A percentile compares a stretch with the other conserved stretches of the same genome.
phyloP scores from a whole-genome alignment of 2,329 filamentous ascomycete genomes.

The Paradendryphiella salina region DNA sequence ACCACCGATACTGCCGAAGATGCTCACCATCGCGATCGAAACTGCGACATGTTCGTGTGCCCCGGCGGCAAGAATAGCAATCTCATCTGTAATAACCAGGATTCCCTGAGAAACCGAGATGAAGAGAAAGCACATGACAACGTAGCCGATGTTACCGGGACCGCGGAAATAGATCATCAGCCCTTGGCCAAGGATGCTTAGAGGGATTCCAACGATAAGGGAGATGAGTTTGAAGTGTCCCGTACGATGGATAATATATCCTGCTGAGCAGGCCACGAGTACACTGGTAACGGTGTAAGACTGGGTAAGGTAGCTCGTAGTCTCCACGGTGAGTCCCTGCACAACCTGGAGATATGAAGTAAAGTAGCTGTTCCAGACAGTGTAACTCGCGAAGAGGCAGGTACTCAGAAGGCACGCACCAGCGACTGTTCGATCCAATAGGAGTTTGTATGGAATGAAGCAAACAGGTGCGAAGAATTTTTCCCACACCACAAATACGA shows the following conservation, averaged over 20 bases:
- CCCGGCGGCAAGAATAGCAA: conserved; percentile 38
- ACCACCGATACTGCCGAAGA: conserved; percentile 62
- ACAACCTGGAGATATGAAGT: conserved; percentile 48
- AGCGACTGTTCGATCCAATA: conserved; percentile 48
- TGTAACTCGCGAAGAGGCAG: conserved; percentile 31
- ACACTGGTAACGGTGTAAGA: conserved; percentile 38
- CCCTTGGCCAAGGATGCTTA: conserved; percentile 25
- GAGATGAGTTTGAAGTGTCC: conserved; percentile 25
- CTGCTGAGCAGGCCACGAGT: conserved; percentile 14
- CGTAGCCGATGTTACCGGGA: conserved; percentile 30
- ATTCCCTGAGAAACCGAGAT: conserved; percentile 30
- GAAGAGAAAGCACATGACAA: conserved; percentile 40
- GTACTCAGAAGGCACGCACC: conserved; percentile 56
- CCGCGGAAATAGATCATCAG: conserved; percentile 38
- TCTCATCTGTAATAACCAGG: conserved; percentile 28
- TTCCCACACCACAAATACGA: conserved; percentile 46
- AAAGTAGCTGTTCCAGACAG: conserved; percentile 45
- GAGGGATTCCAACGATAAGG: conserved; percentile 24
- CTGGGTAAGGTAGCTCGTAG: conserved; percentile 42
- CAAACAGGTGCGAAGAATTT: conserved; percentile 40
- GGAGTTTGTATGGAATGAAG: conserved; percentile 48
- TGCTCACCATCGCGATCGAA: conserved; percentile 52
- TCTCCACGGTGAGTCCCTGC: conserved; percentile 20
- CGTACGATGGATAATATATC: conserved; percentile 18
- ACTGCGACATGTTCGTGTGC: conserved; percentile 53